A percentile compares a stretch with the other conserved stretches of the same genome.
These are phyloP conservation scores for Backusella psychrophila DNA, from an alignment of 192 early-diverging fungal genomes.

Conservation along the genomic window DNA sequence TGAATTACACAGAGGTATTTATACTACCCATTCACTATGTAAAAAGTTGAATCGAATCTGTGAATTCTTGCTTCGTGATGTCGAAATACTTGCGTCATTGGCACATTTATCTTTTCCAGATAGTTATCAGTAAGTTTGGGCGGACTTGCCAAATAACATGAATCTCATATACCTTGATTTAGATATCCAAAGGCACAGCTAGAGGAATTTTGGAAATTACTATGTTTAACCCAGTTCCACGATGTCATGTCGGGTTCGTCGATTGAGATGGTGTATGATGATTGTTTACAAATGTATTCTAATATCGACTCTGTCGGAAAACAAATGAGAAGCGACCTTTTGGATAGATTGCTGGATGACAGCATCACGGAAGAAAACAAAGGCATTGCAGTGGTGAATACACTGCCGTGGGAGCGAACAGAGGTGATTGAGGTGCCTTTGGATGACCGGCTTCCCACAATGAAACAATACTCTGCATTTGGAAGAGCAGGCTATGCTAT, in stretches of 20 bases:
- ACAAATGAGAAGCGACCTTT: constrained; percentile 39
- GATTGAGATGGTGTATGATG: constrained; percentile 89
- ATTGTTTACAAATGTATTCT: constrained; percentile 55
- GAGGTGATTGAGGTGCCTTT: constrained; percentile 68
- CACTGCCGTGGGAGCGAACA: constrained; percentile 64
- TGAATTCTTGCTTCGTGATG: constrained; percentile 82
- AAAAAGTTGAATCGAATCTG: constrained; percentile 86
- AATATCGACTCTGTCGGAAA: constrained; percentile 31
- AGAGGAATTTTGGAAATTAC: constrained; percentile 83
- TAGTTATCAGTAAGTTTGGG: neutral
- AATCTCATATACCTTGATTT: neutral
- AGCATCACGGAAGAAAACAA: neutral
- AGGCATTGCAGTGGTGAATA: constrained; percentile 59
- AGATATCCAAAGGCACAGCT: constrained; percentile 76
- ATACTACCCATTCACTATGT: constrained; percentile 85
- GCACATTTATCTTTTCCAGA: constrained; percentile 22
- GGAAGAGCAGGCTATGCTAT: constrained; percentile 41
- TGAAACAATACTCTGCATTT: constrained; percentile 47
- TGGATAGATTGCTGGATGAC: constrained; percentile 41
- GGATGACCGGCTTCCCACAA: constrained; percentile 26
- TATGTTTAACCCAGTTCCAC: constrained; percentile 96
- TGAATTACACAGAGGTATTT: constrained; percentile 98
- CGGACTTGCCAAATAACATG: neutral
- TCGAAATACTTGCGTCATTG: constrained; percentile 73
- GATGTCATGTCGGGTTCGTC: constrained; percentile 93